Percentiles rank a stretch among this genome's conserved stretches.
phyloP scores from a whole-genome alignment of 192 early-diverging fungal genomes.

The Glomus cerebriforme region DNA sequence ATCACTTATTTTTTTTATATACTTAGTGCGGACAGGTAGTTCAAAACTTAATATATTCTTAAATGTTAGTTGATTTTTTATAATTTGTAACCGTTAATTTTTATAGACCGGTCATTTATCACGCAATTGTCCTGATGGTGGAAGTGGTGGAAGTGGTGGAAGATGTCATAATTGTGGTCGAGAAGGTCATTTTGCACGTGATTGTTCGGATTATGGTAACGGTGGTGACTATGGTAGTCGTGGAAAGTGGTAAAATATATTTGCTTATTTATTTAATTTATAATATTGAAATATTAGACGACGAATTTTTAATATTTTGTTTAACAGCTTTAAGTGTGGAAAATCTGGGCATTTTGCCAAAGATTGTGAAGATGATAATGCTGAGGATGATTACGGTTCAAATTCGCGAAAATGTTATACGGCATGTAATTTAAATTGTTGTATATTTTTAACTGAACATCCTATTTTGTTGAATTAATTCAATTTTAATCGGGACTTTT shows the following conservation, averaged over 20 bases:
- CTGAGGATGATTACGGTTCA: not conserved
- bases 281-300: not conserved
- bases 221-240: not conserved
- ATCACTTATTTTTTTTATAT: not conserved
- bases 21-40: constrained; percentile 18
- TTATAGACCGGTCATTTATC: constrained; percentile 1
- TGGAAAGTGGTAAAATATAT: not conserved
- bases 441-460: not conserved
- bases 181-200: constrained; percentile 10
- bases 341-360: not conserved
- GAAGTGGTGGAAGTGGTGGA: not conserved
- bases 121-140: not conserved
- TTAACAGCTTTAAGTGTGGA: not conserved
- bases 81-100: not conserved
- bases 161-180: constrained; percentile 2
- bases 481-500: not conserved
- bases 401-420: not conserved
- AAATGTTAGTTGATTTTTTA: not conserved
- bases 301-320: not conserved
- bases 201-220: not conserved
- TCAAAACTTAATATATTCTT: not conserved
- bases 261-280: not conserved
- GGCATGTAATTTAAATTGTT: not conserved
- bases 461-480: not conserved
- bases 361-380: not conserved